Conservation (phyloP, 306 rosid species). For the Begonia masoniana region DNA sequence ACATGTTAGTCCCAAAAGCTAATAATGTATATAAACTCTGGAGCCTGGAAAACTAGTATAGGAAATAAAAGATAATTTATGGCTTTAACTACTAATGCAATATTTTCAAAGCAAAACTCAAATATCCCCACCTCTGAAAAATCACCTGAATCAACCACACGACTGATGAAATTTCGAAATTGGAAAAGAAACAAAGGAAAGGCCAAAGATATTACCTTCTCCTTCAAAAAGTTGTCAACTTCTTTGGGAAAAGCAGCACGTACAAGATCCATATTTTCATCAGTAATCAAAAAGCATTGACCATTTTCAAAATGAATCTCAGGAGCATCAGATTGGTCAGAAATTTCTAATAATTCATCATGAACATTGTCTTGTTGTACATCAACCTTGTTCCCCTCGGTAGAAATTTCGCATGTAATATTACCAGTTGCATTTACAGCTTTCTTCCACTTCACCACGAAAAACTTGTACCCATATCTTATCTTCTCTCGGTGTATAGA, state of each 20-base stretch:
- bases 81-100: no score
- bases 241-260: slow-evolving; percentile 63
- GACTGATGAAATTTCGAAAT: background rate
- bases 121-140: no score
- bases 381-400: slow-evolving; percentile 15
- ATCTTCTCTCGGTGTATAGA: slow-evolving; percentile 56
- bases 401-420: slow-evolving; percentile 10
- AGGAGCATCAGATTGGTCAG: slow-evolving; percentile 45
- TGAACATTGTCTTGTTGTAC: slow-evolving; percentile 32
- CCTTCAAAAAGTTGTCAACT: slow-evolving; percentile 45
- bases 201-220: slow-evolving; percentile 42
- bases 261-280: slow-evolving; percentile 75
- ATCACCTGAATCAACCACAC: no score
- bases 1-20: background rate
- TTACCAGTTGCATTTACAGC: slow-evolving; percentile 8
- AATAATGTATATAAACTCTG: no score
- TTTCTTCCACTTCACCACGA: slow-evolving; percentile 65
- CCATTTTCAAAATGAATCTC: slow-evolving; percentile 32
- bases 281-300: slow-evolving; percentile 54
- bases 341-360: slow-evolving; percentile 32
- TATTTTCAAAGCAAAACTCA: no score
- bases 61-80: no score
- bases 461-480: slow-evolving; percentile 48
- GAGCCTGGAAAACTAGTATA: no score
- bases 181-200: background rate